Percentiles rank a stretch among this genome's conserved stretches.
Evolutionary conservation across 2,329 filamentous ascomycete species (phyloP).

Genomic region (Sporothrix variecibatus): DNA sequence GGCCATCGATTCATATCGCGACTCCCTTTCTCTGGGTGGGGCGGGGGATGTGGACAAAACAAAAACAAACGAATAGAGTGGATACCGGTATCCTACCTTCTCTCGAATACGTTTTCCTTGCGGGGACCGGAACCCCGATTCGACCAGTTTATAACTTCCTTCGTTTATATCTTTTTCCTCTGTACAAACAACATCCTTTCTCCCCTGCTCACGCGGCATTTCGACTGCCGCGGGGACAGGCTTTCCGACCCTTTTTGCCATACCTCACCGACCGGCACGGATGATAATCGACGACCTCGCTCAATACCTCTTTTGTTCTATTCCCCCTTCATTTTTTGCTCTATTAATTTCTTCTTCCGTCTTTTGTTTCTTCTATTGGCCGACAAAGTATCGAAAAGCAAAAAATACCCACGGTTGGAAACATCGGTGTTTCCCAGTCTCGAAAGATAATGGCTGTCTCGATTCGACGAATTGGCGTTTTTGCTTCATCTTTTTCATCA

Average conservation of each 20-base stretch:
- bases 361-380: conserved; percentile 32
- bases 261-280: conserved; percentile 35
- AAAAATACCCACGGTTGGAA: conserved; percentile 38
- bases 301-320: conserved; percentile 25
- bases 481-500: conserved; percentile 41
- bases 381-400: conserved; percentile 30
- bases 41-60: conserved; percentile 15
- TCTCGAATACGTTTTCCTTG: conserved; percentile 12
- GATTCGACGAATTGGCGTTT: conserved; percentile 49
- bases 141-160: conserved; percentile 21
- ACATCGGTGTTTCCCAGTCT: conserved; percentile 41
- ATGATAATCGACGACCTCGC: conserved; percentile 40
- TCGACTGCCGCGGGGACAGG: background rate
- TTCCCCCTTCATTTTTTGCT: background rate
- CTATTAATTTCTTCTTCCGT: conserved; percentile 7
- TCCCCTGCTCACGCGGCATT: background rate
- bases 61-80: conserved; percentile 21
- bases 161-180: conserved; percentile 34
- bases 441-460: conserved; percentile 45
- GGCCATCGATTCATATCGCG: conserved; percentile 44
- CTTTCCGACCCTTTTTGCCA: background rate
- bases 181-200: conserved; percentile 15
- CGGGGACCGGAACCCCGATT: conserved; percentile 9
- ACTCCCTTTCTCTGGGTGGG: background rate
- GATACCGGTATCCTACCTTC: conserved; percentile 16